These are phyloP conservation scores for Musa beccarii DNA, from an alignment of 176 grass and related monocot species.

Conservation along the genomic window DNA sequence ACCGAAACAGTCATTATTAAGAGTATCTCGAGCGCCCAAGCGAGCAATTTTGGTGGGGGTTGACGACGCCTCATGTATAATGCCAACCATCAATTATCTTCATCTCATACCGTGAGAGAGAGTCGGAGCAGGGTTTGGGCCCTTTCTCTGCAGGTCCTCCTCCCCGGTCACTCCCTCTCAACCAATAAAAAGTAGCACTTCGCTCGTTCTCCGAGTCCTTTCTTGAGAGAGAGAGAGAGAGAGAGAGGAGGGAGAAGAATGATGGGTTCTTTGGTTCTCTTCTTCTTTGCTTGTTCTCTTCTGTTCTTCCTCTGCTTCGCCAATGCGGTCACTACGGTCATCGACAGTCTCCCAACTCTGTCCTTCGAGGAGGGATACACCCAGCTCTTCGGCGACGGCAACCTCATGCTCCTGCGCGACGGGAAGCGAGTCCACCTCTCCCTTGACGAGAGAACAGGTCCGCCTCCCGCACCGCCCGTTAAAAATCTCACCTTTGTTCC, in stretches of 20 bases:
- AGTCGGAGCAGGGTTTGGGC: too few species aligned
- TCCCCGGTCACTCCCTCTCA: too few species aligned
- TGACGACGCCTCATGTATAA: too few species aligned
- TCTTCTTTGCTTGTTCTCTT: not conserved
- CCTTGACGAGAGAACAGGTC: slow-evolving; percentile 64
- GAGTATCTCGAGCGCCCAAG: too few species aligned
- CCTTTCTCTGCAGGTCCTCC: too few species aligned
- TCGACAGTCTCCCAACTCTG: slow-evolving; percentile 27
- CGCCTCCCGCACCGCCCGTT: not conserved
- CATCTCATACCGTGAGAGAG: too few species aligned
- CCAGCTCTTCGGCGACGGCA: slow-evolving; percentile 59
- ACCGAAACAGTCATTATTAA: too few species aligned
- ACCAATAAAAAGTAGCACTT: too few species aligned
- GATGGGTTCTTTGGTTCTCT: slow-evolving; percentile 25
- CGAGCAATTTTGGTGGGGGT: too few species aligned
- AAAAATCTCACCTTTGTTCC: slow-evolving; percentile 29
- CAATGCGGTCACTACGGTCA: slow-evolving; percentile 15
- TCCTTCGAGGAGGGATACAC: slow-evolving; percentile 67
- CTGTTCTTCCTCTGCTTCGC: not conserved
- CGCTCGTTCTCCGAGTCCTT: too few species aligned
- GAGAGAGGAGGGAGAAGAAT: not conserved
- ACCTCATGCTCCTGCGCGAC: slow-evolving; percentile 50
- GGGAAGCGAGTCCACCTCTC: slow-evolving; percentile 47
- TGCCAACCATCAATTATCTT: too few species aligned
- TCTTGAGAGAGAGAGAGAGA: too few species aligned